These are phyloP conservation scores for Candida cerambycidarum DNA, from an alignment of 805 yeast genomes.

Conservation along the genomic window DNA sequence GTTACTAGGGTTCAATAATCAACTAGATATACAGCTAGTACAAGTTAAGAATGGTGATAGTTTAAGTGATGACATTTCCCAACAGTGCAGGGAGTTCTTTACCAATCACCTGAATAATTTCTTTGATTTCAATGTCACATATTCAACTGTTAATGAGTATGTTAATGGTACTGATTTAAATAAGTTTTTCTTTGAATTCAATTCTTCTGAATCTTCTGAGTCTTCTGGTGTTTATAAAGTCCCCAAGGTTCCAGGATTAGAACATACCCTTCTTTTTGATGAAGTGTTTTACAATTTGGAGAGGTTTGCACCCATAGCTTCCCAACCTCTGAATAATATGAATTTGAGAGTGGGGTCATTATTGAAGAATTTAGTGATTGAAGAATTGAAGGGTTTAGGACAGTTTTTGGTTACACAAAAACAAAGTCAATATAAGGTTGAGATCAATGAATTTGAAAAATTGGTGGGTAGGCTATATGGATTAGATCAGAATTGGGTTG, in stretches of 20 bases:
- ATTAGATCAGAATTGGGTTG: constrained; percentile 5
- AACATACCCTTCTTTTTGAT: background rate
- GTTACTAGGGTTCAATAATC: background rate
- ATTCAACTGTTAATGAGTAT: background rate
- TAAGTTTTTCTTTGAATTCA: constrained; percentile 4
- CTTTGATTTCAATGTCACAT: constrained; percentile 2
- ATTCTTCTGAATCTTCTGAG: too few species aligned
- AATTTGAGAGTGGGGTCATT: constrained; percentile 9
- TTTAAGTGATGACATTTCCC: background rate
- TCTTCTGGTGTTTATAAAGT: background rate
- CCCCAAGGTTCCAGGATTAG: background rate
- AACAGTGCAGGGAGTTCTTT: background rate
- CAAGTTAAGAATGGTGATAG: constrained; percentile 3
- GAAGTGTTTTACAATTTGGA: constrained; percentile 4
- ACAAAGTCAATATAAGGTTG: background rate
- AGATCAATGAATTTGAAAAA: background rate
- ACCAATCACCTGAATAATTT: constrained; percentile 1
- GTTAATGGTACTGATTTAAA: background rate
- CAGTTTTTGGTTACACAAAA: background rate
- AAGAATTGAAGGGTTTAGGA: background rate
- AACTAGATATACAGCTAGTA: background rate
- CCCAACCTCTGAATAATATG: constrained; percentile 8
- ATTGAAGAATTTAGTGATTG: constrained; percentile 9
- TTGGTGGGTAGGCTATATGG: background rate
- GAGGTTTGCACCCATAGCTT: background rate